phyloP scores from a whole-genome alignment of 2,329 filamentous ascomycete species.

The Chrysoporthe cubensis region DNA sequence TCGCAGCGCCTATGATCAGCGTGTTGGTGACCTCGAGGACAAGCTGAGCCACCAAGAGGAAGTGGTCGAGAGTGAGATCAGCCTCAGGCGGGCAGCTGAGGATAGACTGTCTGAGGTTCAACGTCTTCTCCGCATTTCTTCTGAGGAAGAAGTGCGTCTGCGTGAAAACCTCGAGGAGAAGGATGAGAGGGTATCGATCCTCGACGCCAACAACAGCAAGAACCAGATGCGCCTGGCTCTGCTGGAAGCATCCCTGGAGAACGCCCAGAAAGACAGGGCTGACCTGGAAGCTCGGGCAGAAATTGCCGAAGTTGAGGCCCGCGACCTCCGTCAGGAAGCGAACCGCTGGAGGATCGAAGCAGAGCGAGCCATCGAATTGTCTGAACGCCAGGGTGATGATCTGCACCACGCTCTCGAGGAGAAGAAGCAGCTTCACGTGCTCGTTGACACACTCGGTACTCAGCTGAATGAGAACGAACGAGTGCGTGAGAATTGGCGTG shows the following conservation, averaged over 20 bases:
- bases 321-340: conserved; percentile 58
- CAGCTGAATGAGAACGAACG: conserved; percentile 87
- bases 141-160: conserved; percentile 74
- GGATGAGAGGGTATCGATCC: conserved; percentile 65
- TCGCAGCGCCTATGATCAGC: conserved; percentile 60
- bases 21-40: conserved; percentile 71
- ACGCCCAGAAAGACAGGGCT: conserved; percentile 55
- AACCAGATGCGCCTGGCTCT: conserved; percentile 65
- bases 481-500: conserved; percentile 80
- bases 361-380: conserved; percentile 59
- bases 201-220: conserved; percentile 61
- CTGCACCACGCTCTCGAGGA: conserved; percentile 54
- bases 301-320: conserved; percentile 57
- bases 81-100: conserved; percentile 67
- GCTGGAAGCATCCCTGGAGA: conserved; percentile 69
- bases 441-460: conserved; percentile 72
- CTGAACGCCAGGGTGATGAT: conserved; percentile 54
- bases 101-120: conserved; percentile 76
- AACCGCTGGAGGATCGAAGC: conserved; percentile 65
- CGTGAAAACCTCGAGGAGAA: conserved; percentile 70
- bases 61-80: conserved; percentile 66
- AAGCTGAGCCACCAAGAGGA: conserved; percentile 67
- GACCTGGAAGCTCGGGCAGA: conserved; percentile 62
- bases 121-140: conserved; percentile 67
- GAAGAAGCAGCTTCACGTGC: conserved; percentile 75